phyloP scores from a whole-genome alignment of 345 rosid species.

The Salix brachista region DNA sequence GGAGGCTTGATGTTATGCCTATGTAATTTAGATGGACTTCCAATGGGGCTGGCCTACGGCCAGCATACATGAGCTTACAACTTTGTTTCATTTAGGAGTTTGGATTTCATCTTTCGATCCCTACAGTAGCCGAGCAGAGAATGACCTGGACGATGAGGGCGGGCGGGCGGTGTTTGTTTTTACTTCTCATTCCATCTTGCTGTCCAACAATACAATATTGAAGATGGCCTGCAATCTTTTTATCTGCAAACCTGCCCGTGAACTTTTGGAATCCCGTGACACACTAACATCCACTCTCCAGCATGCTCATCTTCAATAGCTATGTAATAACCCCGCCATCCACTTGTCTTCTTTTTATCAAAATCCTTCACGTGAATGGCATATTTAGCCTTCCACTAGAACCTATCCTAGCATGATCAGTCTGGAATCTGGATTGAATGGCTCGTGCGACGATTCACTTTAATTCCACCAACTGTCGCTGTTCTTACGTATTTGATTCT shows the following conservation, averaged over 20 bases:
- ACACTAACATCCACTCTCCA: background rate
- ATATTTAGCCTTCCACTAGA: background rate
- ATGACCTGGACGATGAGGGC: too few species aligned
- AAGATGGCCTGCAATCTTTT: background rate
- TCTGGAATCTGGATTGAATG: background rate
- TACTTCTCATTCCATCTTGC: too few species aligned
- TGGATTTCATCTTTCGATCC: too few species aligned
- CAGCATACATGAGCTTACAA: background rate
- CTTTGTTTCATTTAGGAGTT: too few species aligned
- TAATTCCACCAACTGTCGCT: too few species aligned
- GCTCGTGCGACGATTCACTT: too few species aligned
- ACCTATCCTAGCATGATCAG: background rate
- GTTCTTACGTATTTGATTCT: too few species aligned
- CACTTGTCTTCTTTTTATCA: background rate
- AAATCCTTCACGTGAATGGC: background rate
- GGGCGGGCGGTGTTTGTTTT: too few species aligned
- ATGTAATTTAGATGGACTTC: background rate
- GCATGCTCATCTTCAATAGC: too few species aligned
- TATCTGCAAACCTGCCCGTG: background rate
- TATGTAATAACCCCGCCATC: background rate
- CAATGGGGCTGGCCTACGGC: background rate
- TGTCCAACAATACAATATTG: too few species aligned
- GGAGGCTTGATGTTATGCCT: background rate
- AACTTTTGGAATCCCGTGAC: slow-evolving; percentile 2
- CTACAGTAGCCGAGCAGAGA: too few species aligned